phyloP scores from a whole-genome alignment of 2,329 filamentous ascomycete genomes.

The Blumeria hordei region DNA sequence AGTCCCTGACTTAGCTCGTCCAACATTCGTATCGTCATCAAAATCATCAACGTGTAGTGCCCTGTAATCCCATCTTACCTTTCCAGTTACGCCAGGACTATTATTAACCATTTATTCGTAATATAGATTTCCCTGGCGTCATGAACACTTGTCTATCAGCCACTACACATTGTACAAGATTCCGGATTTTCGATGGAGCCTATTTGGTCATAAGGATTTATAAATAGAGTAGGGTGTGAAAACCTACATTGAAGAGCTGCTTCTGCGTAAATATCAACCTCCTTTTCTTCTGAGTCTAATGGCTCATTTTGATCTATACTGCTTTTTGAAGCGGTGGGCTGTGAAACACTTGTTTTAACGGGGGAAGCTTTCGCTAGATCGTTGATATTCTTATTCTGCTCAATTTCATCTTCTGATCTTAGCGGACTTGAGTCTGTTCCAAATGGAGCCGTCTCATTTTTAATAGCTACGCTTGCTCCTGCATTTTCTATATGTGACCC shows the following conservation, averaged over 20 bases:
- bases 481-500: constrained; percentile 24
- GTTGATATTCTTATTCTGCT: constrained; percentile 37
- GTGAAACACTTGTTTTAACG: constrained; percentile 39
- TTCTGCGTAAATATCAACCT: constrained; percentile 87
- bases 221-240: constrained; percentile 1
- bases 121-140: too few relatives aligned
- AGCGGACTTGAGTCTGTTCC: constrained; percentile 46
- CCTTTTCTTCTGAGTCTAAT: constrained; percentile 43
- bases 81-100: too few relatives aligned
- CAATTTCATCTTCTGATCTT: constrained; percentile 50
- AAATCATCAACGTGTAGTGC: too few relatives aligned
- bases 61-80: too few relatives aligned
- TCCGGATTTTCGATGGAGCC: constrained; percentile 95
- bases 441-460: constrained; percentile 27
- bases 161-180: constrained; percentile 90
- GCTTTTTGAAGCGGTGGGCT: constrained; percentile 27
- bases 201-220: constrained; percentile 18
- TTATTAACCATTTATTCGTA: too few relatives aligned
- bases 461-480: constrained; percentile 18
- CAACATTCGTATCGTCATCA: too few relatives aligned
- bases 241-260: constrained; percentile 65
- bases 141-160: constrained; percentile 22
- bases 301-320: constrained; percentile 48
- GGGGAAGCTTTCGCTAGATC: constrained; percentile 37
- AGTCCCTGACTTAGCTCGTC: too few relatives aligned